Evolutionary conservation across 768 basidiomycete species (phyloP), one percentile per base, ranked within the genome.

Genomic region (Artomyces pyxidatus): DNA sequence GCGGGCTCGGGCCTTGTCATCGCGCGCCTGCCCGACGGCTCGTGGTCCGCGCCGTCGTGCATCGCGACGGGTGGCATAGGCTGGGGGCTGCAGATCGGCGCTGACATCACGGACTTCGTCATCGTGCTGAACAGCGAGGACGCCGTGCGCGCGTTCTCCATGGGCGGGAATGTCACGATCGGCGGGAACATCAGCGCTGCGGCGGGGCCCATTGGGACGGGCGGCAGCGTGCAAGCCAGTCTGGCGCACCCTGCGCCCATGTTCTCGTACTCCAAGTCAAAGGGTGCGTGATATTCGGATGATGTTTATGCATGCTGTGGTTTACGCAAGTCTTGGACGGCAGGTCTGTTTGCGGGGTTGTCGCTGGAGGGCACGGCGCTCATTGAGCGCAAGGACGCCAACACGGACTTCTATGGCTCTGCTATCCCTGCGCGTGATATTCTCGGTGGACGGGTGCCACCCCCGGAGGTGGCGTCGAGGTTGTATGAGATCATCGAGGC

Each of bases 401-500:
- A 98, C 64, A 81, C 85, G 43, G 92, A 93, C 22, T 99, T 98
- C 70, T 97, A 98, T 58, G 95, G 95, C 3, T 92, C 91, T 3
- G 73, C 82, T 2, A 80, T 97, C 4, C 87, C 93, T 6, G 90
- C 92, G 0, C 75, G 77, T 50, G 93, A 95, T 60, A 94, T 99
- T 59, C 80, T 99, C 23, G 80, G 87, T 45, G 95, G 95, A 30
- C 83, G 85, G 17, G 94, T 98, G 1, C 96, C 95, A 4, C 89
- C 95, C n/a, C 95, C 96, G 0, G 95, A 98, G 68, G 90, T 95
- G 49, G 93, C 93, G 1, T 88, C 87, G 27, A 76, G 76, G 55
- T 64, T 97, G 55, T 98, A 98, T 66, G 95, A 98, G 63, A 85
- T 97, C 60, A 95, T 99, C 57, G 95, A 98, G 68, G 87, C 90